phyloP scores from a whole-genome alignment of 2,329 filamentous ascomycete genomes.

The Pseudocercospora musae region DNA sequence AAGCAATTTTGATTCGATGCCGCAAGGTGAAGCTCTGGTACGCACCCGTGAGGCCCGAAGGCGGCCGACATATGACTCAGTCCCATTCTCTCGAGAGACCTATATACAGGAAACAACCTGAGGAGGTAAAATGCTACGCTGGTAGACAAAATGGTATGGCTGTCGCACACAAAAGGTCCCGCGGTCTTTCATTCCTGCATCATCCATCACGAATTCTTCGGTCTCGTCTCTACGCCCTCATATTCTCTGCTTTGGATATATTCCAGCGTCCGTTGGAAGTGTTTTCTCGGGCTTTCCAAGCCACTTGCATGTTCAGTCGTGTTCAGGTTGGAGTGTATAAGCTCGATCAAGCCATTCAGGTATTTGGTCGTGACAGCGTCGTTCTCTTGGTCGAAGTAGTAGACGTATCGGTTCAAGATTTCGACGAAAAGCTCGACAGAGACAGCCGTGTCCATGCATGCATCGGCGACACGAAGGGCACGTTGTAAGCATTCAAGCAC shows the following conservation, averaged over 20 bases:
- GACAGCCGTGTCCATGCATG: conserved; percentile 97
- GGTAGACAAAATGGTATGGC: neutral
- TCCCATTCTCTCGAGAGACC: neutral
- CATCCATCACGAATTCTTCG: conserved; percentile 38
- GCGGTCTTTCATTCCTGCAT: neutral
- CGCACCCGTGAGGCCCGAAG: neutral
- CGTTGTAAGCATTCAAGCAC: conserved; percentile 95
- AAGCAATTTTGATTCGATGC: neutral
- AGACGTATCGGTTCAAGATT: conserved; percentile 96
- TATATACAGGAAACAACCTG: neutral
- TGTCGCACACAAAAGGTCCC: neutral
- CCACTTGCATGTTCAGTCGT: conserved; percentile 79
- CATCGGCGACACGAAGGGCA: conserved; percentile 91
- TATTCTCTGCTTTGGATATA: conserved; percentile 91
- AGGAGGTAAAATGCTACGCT: neutral
- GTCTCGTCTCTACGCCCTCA: conserved; percentile 78
- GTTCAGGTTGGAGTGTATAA: conserved; percentile 93
- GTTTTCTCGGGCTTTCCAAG: conserved; percentile 84
- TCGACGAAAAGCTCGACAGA: conserved; percentile 98
- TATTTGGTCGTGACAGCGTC: conserved; percentile 98
- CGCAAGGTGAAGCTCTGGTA: neutral
- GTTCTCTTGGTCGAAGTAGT: conserved; percentile 99
- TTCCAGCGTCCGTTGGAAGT: conserved; percentile 91
- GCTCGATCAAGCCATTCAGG: conserved; percentile 93
- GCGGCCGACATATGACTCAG: neutral